Evolutionary conservation across 495 filamentous ascomycete genomes (phyloP).

Genomic region (Aspergillus carlsbadensis): DNA sequence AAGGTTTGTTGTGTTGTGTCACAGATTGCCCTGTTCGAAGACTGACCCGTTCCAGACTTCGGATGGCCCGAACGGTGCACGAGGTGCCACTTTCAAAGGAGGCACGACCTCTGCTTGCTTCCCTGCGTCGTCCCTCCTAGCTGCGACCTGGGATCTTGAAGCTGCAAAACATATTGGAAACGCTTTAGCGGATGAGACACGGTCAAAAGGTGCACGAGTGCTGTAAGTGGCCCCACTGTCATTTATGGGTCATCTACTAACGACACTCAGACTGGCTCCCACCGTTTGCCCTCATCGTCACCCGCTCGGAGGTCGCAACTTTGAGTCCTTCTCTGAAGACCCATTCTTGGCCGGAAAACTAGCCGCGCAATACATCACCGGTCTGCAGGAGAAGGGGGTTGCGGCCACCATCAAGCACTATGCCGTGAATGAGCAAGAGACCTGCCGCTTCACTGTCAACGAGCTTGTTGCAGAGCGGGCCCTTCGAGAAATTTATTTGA

Average conservation of each 20-base stretch:
- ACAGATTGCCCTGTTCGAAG: background rate
- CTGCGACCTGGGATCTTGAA: slow-evolving; percentile 7
- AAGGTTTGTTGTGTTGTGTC: background rate
- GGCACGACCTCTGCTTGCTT: slow-evolving; percentile 3
- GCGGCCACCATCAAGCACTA: slow-evolving; percentile 68
- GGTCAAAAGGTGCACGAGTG: slow-evolving; percentile 2
- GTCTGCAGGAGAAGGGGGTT: slow-evolving; percentile 60
- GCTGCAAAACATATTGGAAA: slow-evolving; percentile 1
- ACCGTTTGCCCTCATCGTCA: slow-evolving; percentile 6
- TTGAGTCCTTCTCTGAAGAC: slow-evolving; percentile 13
- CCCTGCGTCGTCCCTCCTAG: slow-evolving; percentile 3
- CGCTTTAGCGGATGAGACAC: slow-evolving; percentile 2
- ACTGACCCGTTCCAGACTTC: background rate
- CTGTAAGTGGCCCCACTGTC: background rate
- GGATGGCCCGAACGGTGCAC: slow-evolving; percentile 7
- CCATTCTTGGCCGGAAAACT: slow-evolving; percentile 10
- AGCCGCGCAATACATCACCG: slow-evolving; percentile 31
- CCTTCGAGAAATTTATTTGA: slow-evolving; percentile 66
- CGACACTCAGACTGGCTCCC: background rate
- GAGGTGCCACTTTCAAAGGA: slow-evolving; percentile 1
- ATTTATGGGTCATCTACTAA: background rate
- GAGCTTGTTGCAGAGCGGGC: slow-evolving; percentile 44
- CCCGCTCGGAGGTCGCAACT: slow-evolving; percentile 14
- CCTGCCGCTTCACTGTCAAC: slow-evolving; percentile 36
- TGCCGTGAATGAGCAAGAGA: slow-evolving; percentile 66